Base-by-base conservation (phyloP, 78 protist species). In the Dictyostelium intermedium region DNA sequence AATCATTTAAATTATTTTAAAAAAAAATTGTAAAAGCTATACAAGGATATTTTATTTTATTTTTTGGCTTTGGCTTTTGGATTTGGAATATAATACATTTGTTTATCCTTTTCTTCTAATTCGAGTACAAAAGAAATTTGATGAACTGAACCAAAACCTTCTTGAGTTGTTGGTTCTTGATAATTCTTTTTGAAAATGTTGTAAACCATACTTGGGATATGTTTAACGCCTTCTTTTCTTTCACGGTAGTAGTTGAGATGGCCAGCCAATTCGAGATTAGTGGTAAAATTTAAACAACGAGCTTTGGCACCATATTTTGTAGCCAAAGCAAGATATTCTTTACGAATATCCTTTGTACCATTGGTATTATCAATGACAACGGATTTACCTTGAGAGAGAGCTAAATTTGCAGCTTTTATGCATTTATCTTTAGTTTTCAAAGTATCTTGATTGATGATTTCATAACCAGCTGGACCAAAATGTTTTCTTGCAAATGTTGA, bases 291-390 rank as follows among this genome's bases (percentile, higher is more conserved):
- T 70, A 97, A 86, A 73, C 96, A 84, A 37, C 98, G 47, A 32
- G 82, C 37, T 5, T 35, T 27, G 0, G 92, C 83, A 13, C 53
- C 16, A 16, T 32, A 66, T 34, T 61, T 20, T 43, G 4, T 41
- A 20, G 97, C 97, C 9, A 86, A 23, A 5, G 66, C 30, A 14
- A 96, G 23, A 32, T 39, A 92, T 41, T 32, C 91, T 3, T 27
- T 25, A 61, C 98, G 43, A 23, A 16, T 23, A 20, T 18, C 85
- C 14, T 53, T 41, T 2, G 10, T 25, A 8, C 87, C 87, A 78
- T 97, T 96, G 5, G 98, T 96, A 85, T 96, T 96, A 73, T 97
- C 98, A n/a, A 97, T 82, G 27, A 96, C 96, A 53, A 37, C 91
- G 11, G 84, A 45, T 32, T 91, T 23, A 45, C 97, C 96, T 18